phyloP scores from a whole-genome alignment of 2,329 filamentous ascomycete species.

The Ceratocystis eucalypticola region DNA sequence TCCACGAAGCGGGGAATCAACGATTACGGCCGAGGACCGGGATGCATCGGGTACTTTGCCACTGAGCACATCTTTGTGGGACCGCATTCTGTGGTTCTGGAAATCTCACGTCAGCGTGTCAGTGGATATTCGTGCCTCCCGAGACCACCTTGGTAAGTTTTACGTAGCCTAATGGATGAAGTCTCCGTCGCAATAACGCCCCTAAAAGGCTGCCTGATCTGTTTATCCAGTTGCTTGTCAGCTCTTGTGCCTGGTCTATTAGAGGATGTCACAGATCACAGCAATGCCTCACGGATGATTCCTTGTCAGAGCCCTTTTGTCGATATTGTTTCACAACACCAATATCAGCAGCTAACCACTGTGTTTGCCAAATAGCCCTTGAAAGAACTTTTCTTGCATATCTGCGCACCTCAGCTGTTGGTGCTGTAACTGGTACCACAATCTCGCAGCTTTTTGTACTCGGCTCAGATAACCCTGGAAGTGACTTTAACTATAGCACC shows the following conservation, averaged over 20 bases:
- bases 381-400: constrained; percentile 65
- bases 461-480: constrained; percentile 23
- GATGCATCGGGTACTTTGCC: constrained; percentile 1
- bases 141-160: constrained; percentile 18
- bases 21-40: neutral
- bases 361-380: constrained; percentile 39
- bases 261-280: neutral
- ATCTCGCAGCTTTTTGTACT: constrained; percentile 55
- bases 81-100: constrained; percentile 10
- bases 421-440: constrained; percentile 52
- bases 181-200: too few relatives aligned
- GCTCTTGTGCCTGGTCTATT: neutral
- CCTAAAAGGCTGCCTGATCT: neutral
- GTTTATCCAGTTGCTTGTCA: neutral
- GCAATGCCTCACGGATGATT: neutral
- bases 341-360: neutral
- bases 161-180: neutral
- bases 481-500: constrained; percentile 42
- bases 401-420: constrained; percentile 53
- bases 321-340: neutral
- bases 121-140: constrained; percentile 13
- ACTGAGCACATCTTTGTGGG: neutral
- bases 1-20: neutral
- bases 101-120: constrained; percentile 14
- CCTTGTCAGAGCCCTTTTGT: neutral